Base-by-base conservation (phyloP, 2,329 filamentous ascomycete genomes). In the Phyllosticta citriasiana region DNA sequence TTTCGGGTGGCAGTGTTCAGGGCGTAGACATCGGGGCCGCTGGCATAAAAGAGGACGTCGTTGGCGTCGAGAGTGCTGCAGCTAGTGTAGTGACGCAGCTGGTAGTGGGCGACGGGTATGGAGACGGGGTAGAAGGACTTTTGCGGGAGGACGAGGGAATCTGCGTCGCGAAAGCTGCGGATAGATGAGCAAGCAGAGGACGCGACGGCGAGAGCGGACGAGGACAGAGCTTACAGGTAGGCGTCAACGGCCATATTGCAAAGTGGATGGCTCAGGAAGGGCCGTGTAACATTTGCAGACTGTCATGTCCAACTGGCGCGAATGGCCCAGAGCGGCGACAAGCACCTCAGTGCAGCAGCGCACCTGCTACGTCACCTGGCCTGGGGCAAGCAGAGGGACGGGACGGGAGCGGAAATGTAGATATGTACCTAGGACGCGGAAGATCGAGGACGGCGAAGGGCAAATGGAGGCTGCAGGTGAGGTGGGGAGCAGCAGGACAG, bases 71-170 rank as follows among this genome's bases (percentile, higher is more conserved):
- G 40, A n/a, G 40, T 47, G 40, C 40, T 47, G 26, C 87, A 88
- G 73, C 89, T 93, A 71, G 97, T 88, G 67, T 96, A 86, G 67
- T 95, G 93, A 60, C 93, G 89, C 54, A 99, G 81, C 76, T 94
- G 89, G 86, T 88, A 92, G 76, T 94, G 89, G 76, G 76, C 76
- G 52, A 80, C 76, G 50, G 77, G 78, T 60, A 80, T 80, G 65
- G 73, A 74, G 63, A 77, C 70, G 19, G 76, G 75, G 66, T 78
- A 80, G 75, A 78, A 79, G 51, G 71, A 70, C 66, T 77, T 77
- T 53, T 73, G 70, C 55, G 75, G 70, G 63, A 74, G 68, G 61
- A 78, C 77, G 66, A 80, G 74, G 63, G 74, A 67, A 63, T 78
- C 72, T 60, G 76, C 76, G 59, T 80, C 77, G 64, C 73, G 75